Evolutionary conservation across 495 filamentous ascomycete species (phyloP).

Genomic region (Neurospora sp.): DNA sequence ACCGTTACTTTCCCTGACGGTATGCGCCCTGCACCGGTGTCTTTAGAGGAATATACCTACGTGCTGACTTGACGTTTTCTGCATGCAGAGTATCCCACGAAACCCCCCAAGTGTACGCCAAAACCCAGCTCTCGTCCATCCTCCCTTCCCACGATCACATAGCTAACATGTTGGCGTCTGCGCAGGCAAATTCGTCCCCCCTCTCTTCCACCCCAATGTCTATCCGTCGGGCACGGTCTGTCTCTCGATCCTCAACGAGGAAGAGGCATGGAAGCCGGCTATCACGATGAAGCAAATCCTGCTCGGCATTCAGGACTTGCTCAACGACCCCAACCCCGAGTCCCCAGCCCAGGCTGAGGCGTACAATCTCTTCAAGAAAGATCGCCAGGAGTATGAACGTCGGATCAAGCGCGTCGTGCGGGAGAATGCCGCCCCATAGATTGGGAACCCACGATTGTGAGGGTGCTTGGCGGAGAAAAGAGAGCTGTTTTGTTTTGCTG

Average conservation of each 20-base stretch:
- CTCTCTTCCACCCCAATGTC: constrained; percentile 97
- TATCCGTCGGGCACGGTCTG: constrained; percentile 98
- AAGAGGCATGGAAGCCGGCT: constrained; percentile 95
- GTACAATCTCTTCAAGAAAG: constrained; percentile 94
- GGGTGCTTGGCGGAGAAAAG: constrained; percentile 4
- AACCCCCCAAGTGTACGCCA: constrained; percentile 88
- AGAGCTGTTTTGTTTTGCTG: constrained; percentile 1
- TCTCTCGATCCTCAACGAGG: constrained; percentile 94
- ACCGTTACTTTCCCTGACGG: constrained; percentile 91
- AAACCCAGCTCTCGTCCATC: neutral
- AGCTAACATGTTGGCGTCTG: constrained; percentile 14
- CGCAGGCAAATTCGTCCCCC: constrained; percentile 89
- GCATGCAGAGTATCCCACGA: constrained; percentile 86
- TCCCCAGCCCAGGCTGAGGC: constrained; percentile 95
- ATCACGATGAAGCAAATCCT: constrained; percentile 98
- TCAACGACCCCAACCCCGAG: constrained; percentile 95
- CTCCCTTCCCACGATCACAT: constrained; percentile 4
- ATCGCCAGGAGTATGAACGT: constrained; percentile 75
- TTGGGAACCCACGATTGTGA: constrained; percentile 1
- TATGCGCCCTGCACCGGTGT: constrained; percentile 33
- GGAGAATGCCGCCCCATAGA: constrained; percentile 60
- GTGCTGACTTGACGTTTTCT: constrained; percentile 7
- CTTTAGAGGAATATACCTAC: neutral
- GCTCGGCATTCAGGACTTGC: constrained; percentile 86
- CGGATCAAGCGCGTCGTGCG: constrained; percentile 77